Base-by-base conservation (phyloP, 441 rosid species). In the Eutrema salsugineum region DNA sequence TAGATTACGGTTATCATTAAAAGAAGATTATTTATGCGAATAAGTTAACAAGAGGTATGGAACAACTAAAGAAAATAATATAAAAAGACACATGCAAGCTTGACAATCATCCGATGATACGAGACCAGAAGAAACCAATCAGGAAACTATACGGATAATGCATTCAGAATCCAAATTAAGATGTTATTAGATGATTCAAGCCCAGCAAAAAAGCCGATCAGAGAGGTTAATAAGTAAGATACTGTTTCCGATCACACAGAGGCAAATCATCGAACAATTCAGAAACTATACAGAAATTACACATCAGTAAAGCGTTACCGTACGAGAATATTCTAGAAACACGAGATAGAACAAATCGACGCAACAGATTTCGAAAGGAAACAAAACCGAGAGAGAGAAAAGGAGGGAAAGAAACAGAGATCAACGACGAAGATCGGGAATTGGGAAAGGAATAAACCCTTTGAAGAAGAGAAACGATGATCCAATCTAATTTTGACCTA, bases 401-500 rank as follows among this genome's bases (percentile, higher is more conserved):
- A 47, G 6, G 53, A 30, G 5, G 8, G 35, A 15, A 15, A 32
- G n/a, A 12, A 17, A 40, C 11, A 56, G 39, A 12, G 49, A 64
- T 46, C 65, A 64, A 24, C n/a, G 40, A 60, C 1, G 42, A 60
- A 43, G 73, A 74, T 51, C 63, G 12, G 24, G 63, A 66, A 43
- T 42, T 50, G 50, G 35, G 40, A 16, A 64, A 47, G 15, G 56
- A 46, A 16, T 14, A 51, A 67, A 43, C 62, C 48, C 63, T 43
- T 2, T 1, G 27, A 24, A 51, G 15, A 15, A 30, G 47, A 30
- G 47, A 42, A 15, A 14, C 36, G 55, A 35, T 53, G 50, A 67
- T 59, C 17, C 2, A 19, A 32, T 60, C 63, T 39, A 30, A 66
- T 39, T 73, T 42, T 40, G 72, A 73, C 56, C 56, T 42, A 74